phyloP scores from a whole-genome alignment of 2,329 filamentous ascomycete genomes.

The Cladosporium austrohemisphaericum region DNA sequence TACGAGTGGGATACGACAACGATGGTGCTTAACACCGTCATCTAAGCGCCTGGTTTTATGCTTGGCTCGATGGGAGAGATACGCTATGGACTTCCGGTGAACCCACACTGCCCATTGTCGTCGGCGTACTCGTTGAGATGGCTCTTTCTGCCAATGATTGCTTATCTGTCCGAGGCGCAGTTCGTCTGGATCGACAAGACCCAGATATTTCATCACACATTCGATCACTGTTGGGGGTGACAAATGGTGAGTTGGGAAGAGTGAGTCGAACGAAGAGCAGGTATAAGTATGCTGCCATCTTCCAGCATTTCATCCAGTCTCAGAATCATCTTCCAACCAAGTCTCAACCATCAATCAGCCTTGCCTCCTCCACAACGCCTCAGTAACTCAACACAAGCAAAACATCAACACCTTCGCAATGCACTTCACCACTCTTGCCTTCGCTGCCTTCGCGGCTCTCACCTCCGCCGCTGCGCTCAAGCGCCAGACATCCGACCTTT shows the following conservation, averaged over 20 bases:
- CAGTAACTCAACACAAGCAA: too few relatives aligned
- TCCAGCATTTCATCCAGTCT: background rate
- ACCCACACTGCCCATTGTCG: background rate
- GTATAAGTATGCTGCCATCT: conserved; percentile 4
- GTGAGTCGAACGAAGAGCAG: background rate
- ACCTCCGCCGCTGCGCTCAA: conserved; percentile 14
- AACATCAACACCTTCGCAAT: conserved; percentile 14
- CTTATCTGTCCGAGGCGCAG: conserved; percentile 1
- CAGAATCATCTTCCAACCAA: too few relatives aligned
- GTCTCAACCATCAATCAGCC: background rate
- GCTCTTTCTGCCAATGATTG: background rate
- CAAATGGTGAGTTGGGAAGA: background rate
- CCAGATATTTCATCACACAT: background rate
- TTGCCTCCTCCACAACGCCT: too few relatives aligned
- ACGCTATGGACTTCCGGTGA: conserved; percentile 11
- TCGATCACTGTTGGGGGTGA: background rate
- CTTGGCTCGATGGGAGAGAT: conserved; percentile 1
- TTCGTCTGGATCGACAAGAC: conserved; percentile 1
- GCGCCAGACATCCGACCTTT: conserved; percentile 10
- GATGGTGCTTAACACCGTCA: conserved; percentile 2
- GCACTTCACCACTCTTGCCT: conserved; percentile 20
- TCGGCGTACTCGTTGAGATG: background rate
- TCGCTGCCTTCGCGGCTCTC: conserved; percentile 18
- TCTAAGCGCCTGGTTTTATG: background rate
- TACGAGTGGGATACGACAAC: background rate